Base-by-base conservation (phyloP, 1,284 basidiomycete species). In the Trichosporon sp. region DNA sequence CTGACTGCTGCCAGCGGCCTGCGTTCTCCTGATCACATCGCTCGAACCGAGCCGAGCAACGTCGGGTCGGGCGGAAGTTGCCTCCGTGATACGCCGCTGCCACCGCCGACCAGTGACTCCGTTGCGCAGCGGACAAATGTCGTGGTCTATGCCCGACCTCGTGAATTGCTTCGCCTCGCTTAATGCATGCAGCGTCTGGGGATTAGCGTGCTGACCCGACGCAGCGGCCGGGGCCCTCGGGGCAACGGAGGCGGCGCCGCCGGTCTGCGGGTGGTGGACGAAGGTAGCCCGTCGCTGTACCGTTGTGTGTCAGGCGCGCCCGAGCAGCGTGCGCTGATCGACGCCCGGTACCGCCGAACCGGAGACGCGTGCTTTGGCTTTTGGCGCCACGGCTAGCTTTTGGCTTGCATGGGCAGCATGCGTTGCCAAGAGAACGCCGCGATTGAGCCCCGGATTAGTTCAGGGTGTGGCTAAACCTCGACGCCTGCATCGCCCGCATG, bases 1-100 rank as follows among this genome's bases (percentile, higher is more conserved):
- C n/a, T 51, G 47, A 51, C 47, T 25, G 3, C 21, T 51, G 7
- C 21, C 18, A 25, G 9, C 11, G 21, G 47, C 21, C 47, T 51
- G 21, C 23, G 47, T 42, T 7, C 21, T 12, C 47, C 23, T 51
- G 21, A 51, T 23, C 47, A 21, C 25, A 23, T 53, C 25, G 51
- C 51, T 60, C 56, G 56, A n/a, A 31, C 18, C 56, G 56, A 60
- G 27, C 27, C 27, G 18, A 31, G 27, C 15, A 31, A 18, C 27
- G 56, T 60, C 56, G 56, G 56, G 56, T 60, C 56, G 56, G 56
- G 29, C 56, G 56, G 56, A 60, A 60, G 27, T 31, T 60, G 56
- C 18, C 56, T 60, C 56, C 56, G 56, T 31, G 27, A 60, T 60
- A 29, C 56, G 29, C 56, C 56, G 56, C 27, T 31, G 56, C 3